Evolutionary conservation across 768 basidiomycete species (phyloP).

Genomic region (Mycena polygramma): DNA sequence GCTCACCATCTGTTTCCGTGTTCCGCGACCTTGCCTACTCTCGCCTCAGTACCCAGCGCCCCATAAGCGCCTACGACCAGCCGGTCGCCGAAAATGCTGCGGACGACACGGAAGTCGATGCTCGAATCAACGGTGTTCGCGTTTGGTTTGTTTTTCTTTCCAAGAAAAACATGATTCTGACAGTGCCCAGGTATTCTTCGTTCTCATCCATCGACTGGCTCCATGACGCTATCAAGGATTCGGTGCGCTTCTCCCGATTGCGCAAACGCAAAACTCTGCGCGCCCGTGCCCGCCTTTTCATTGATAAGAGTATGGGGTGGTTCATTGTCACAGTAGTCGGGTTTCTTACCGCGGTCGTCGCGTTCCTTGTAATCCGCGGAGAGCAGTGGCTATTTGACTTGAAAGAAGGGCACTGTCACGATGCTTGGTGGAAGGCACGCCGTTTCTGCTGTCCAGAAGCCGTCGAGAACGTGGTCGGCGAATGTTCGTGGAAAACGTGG

Average conservation of each 20-base stretch:
- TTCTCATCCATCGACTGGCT: conserved; percentile 96
- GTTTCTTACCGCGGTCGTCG: conserved; percentile 85
- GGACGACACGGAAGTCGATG: conserved; percentile 64
- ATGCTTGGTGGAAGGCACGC: conserved; percentile 78
- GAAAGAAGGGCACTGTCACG: conserved; percentile 90
- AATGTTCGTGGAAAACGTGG: conserved; percentile 88
- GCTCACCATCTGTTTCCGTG: conserved; percentile 53
- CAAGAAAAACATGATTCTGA: no score
- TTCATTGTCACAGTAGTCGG: conserved; percentile 91
- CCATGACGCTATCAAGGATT: conserved; percentile 96
- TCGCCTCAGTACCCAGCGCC: conserved; percentile 64
- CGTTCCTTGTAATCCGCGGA: conserved; percentile 86
- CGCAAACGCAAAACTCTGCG: conserved; percentile 78
- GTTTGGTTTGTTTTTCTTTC: conserved; percentile 64
- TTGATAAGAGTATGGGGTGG: conserved; percentile 90
- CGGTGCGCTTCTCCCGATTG: conserved; percentile 81
- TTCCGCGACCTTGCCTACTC: conserved; percentile 57
- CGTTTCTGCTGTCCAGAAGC: conserved; percentile 83
- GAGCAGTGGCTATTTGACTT: conserved; percentile 93
- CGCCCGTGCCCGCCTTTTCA: conserved; percentile 69
- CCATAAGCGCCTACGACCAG: conserved; percentile 82
- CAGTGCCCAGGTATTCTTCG: conserved; percentile 69
- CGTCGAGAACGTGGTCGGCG: conserved; percentile 47
- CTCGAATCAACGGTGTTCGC: conserved; percentile 87
- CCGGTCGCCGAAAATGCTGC: conserved; percentile 51